Base-by-base conservation (phyloP, 768 basidiomycete species). In the Pholiota molesta region DNA sequence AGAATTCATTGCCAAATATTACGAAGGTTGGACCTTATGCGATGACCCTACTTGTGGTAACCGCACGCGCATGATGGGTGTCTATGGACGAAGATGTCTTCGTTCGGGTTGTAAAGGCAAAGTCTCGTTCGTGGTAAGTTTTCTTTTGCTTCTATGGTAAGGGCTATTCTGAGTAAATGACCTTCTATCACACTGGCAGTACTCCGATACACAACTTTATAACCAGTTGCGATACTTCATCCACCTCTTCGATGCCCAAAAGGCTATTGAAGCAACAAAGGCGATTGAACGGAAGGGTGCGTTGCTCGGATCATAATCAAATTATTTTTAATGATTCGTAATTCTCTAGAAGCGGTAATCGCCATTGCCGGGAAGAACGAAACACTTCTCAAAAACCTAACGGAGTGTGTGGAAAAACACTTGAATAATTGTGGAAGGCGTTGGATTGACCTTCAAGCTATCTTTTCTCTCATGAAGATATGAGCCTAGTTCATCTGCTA, bases 31-130 rank as follows among this genome's bases (percentile, higher is more conserved):
- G 92, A 89, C 85, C 0, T 77, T 90, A 5, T 99, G 97, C 75
- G 84, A 95, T 67, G 97, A 98, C 63, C 78, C 85, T 21, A 90
- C 89, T 0, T 99, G 97, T 70, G 85, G 85, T 9, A 81, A 87
- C 62, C 84, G 92, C 39, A 95, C 97, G n/a, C 82, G 97, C 19
- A 92, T 89, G 83, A 97, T 98, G 93, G 82, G 91, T 37, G 94
- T 98, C 0, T 96, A 95, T 72, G 95, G 94, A 6, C 83, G 88
- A 33, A 80, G 89, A 54, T 99, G 97, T 72, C 71, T 95, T 58
- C 83, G 85, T 51, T 76, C 73, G 6, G 86, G 83, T 10, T 97
- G 95, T 73, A 80, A 75, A 62, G 92, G 92, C 2, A 79, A 74
- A 17, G 90, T 95, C 59, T 66, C 83, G 16, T 89, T 92, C 62